Conservation (phyloP, 2,329 filamentous ascomycete species). For the Zymoseptoria tritici region DNA sequence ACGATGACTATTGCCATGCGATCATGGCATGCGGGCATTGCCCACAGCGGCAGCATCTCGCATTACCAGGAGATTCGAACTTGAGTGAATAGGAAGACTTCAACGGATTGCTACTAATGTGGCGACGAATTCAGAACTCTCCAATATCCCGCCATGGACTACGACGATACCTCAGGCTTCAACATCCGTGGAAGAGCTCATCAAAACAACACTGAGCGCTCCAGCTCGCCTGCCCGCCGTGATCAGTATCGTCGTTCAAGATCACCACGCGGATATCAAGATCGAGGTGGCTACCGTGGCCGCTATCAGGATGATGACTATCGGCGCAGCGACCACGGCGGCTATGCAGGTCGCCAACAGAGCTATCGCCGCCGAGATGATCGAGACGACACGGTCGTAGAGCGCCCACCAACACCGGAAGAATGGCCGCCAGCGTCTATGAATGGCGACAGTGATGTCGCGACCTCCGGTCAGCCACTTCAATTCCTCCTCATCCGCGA, state of each 20-base stretch:
- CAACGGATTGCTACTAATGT: not conserved
- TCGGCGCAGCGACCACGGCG: not conserved
- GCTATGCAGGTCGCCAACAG: not conserved
- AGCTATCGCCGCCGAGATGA: not conserved
- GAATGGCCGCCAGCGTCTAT: conserved; percentile 11
- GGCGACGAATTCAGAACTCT: not conserved
- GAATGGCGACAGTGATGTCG: conserved; percentile 20
- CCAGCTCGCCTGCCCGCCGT: not conserved
- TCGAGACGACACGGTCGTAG: not conserved
- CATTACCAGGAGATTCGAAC: not conserved
- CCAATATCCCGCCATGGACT: not conserved
- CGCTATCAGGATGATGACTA: not conserved
- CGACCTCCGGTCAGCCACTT: conserved; percentile 11
- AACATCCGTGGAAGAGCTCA: not conserved
- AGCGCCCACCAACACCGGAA: conserved; percentile 1
- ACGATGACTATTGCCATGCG: not conserved
- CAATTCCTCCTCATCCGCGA: conserved; percentile 61
- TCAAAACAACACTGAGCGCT: not conserved
- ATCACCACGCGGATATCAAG: not conserved
- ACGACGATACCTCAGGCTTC: not conserved
- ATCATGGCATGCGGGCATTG: not conserved
- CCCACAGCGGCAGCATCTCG: not conserved
- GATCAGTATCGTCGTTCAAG: not conserved
- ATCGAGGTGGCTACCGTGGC: not conserved
- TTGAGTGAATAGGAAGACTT: not conserved